Evolutionary conservation across 768 basidiomycete genomes (phyloP), one percentile per base, ranked within the genome.

Genomic region (Astraeus odoratus): DNA sequence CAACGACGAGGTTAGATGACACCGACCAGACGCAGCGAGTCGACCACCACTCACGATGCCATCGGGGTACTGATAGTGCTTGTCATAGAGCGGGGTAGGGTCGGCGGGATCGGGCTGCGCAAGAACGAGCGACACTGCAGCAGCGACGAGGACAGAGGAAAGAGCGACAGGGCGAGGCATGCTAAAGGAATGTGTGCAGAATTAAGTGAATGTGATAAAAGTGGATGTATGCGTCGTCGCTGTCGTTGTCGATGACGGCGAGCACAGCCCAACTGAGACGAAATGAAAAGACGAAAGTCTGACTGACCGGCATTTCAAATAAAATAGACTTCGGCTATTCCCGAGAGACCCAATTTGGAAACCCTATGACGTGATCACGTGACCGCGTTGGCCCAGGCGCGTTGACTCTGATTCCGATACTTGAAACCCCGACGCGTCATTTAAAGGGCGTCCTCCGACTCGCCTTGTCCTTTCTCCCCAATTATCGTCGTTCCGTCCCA

Each of bases 41-140:
- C 3, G 19, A 0, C n/a, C 20, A 8, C 1, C 8, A 61, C 68
- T 35, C 33, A 77, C 76, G 9, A 78, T 67, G 30, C 59, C 68
- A 23, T 44, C 52, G 1, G 75, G 76, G 40, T 73, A 74, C 0
- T 64, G 49, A 50, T 68, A 77, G 38, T 59, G 61, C 48, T 78
- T 78, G 40, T 58, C 61, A 18, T 70, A 72, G 27, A 78, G 65
- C 1, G 77, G 75, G 3, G 63, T 67, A 1, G 72, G 63, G 24
- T 70, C 76, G 52, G 65, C 74, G 7, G 71, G 61, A 25, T 63
- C 61, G 15, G 46, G 56, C 48, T 63, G 61, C 8, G 61, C 61
- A 31, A 51, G 67, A n/a, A 59, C 58, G 41, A 54, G n/a, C 18
- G 68, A 41, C 18, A 65, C 52, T 37, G 61, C 55, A 50, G 65